phyloP scores from a whole-genome alignment of 495 filamentous ascomycete genomes.

The Aspergillus homomorphus region DNA sequence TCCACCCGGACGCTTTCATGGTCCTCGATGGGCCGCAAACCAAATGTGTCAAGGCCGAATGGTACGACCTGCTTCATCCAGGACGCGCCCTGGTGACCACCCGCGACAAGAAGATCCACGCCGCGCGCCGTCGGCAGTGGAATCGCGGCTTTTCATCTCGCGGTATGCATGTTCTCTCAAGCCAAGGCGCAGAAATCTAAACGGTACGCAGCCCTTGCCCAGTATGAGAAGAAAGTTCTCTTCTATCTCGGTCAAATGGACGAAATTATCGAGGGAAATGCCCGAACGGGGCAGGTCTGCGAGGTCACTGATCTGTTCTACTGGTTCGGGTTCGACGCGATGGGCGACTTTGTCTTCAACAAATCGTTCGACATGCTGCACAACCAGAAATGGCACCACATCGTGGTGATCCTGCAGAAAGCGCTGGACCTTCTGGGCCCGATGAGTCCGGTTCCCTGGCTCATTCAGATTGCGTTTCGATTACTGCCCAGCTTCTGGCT shows the following conservation, averaged over 20 bases:
- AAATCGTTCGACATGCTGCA: constrained; percentile 41
- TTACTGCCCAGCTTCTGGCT: constrained; percentile 15
- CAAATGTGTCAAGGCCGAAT: constrained; percentile 36
- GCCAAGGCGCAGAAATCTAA: too few species aligned
- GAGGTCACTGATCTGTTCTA: constrained; percentile 17
- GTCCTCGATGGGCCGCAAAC: constrained; percentile 29
- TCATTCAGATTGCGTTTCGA: constrained; percentile 29
- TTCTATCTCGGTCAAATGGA: too few species aligned
- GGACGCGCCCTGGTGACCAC: constrained; percentile 37
- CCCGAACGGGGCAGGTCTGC: not conserved
- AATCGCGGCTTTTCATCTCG: constrained; percentile 32
- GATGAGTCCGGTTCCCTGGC: constrained; percentile 34
- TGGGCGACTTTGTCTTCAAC: constrained; percentile 40
- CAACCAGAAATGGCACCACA: constrained; percentile 18
- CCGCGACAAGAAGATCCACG: constrained; percentile 29
- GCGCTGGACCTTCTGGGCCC: constrained; percentile 23
- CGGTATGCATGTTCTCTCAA: too few species aligned
- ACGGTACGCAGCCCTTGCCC: not conserved
- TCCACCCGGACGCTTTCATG: constrained; percentile 28
- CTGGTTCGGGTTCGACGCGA: constrained; percentile 22
- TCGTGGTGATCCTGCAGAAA: constrained; percentile 12
- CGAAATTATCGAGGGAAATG: too few species aligned
- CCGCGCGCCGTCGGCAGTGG: constrained; percentile 33
- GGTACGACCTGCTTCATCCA: constrained; percentile 46
- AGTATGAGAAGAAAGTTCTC: not conserved